Base-by-base conservation (phyloP, 2,329 filamentous ascomycete genomes). In the Plenodomus tracheiphilus region DNA sequence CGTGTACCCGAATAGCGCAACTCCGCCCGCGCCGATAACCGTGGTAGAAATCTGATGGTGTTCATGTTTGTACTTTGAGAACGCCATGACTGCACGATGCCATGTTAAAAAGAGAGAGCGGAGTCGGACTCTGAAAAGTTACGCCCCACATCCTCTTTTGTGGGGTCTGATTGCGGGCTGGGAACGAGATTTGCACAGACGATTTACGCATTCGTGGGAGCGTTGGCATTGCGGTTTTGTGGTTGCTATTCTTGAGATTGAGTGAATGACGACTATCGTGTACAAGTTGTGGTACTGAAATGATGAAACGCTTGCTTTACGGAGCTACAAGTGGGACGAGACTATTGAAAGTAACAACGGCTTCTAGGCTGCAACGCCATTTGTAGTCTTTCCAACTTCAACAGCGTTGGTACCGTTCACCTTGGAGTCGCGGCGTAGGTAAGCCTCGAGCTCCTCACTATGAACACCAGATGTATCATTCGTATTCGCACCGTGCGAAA, bases 401-500 rank as follows among this genome's bases (percentile, higher is more conserved):
- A 47, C 39, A 20, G 51, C 53, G 32, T 58, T 52, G 1, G 45
- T 44, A n/a, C 52, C 51, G 19, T 58, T 59, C 5, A 40, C 35
- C 38, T 49, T 52, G 2, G 41, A 56, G 49, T 49, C 39, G 10
- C 43, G 41, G 13, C 35, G 36, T 25, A 69, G 28, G 41, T 65
- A 69, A 17, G 50, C 55, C 40, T 55, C 46, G 19, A 69, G 41
- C 34, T 70, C 66, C 21, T 58, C 56, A 0, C 56, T 64, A 38
- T 70, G 66, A 2, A 70, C 66, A 17, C 66, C 65, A 32, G 65
- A 56, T 0, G 58, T 62, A 28, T 59, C 50, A 28, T 56, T 66
- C 15, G 61, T 55, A 25, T 70, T 70, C 21, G 66, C 65, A 30
- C 66, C 66, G 39, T 68, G 61, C 2, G 62, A 51, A 35, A 70